Evolutionary conservation across 1,284 basidiomycete genomes (phyloP), one percentile per base, ranked within the genome.

Genomic region (Fomitopsis pinicola): DNA sequence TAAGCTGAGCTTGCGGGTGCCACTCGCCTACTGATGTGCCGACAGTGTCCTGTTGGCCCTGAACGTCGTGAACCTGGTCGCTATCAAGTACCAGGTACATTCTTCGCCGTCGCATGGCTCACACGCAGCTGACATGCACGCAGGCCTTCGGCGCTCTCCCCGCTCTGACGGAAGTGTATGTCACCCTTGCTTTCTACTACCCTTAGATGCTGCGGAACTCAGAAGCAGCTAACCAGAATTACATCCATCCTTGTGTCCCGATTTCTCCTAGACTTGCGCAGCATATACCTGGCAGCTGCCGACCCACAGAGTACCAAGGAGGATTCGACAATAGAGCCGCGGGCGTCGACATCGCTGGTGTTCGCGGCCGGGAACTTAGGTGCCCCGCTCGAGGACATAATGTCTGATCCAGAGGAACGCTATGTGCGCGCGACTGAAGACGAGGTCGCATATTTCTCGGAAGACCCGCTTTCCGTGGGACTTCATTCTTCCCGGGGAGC

Each of bases 181-280:
- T 60, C 3, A 2, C 8, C 36, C 22, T n/a, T 33, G n/a, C 15
- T 2, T 12, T 35, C 52, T n/a, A 15, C 30, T 40, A 40, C 38
- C 6, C 38, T 38, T 36, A 40, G 19, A 45, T 3, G 9, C 3
- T 1, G 22, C 36, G 46, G 14, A 48, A 19, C 15, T 17, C 1
- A 38, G 6, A 28, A 33, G 22, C 33, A 22, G 17, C 22, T 8
- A 4, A 30, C 14, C 33, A 63, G 62, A 8, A 17, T 60, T 2
- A 60, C 48, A 6, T 64, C 64, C 40, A 65, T 68, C 33, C 58
- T 69, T 15, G 62, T 69, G 26, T 66, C 67, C 7, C 66, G 66
- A 19, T 69, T 69, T 59, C 50, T 69, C 54, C 58, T 69, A 28
- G 65, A 69, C 54, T 60, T 69, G n/a, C 67, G 67, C n/a, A 22